Base-by-base conservation (phyloP, 305 asterid genomes). In the Andrographis paniculata region DNA sequence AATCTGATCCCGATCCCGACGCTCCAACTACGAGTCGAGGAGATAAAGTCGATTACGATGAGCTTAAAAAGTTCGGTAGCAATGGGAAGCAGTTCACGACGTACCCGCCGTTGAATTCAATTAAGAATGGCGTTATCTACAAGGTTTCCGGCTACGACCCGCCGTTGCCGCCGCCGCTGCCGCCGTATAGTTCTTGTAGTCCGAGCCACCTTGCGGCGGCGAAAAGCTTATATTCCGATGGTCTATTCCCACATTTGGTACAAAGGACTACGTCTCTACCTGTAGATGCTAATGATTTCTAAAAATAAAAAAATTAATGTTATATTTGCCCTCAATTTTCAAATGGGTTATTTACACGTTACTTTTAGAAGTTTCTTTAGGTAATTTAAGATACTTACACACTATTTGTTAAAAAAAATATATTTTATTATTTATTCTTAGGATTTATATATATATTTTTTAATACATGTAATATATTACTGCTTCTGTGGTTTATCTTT, bases 191-290 rank as follows among this genome's bases (percentile, higher is more conserved):
- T 45, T 59, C 72, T 17, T 79, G 88, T 36, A 69, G 74, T 43
- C 84, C 82, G 4, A 70, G 58, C 33, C 82, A 71, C 64, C 68
- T 74, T 47, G 64, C 46, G 41, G 74, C 89, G 9, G 77, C 78
- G 50, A 63, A 77, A 42, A 75, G 67, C 42, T 80, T 60, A 56
- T 75, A 69, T 60, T 48, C 72, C 2, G 71, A 69, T 58, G 66
- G 68, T 11, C 60, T 70, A 56, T 74, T 69, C 40, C 78, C 81
- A 6, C 66, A 66, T 42, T 48, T 85, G 28, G 74, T 80, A 46
- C 79, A 78, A 63, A 40, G 89, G 73, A 78, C 86, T 0, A 70
- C 70, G 59, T 84, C 95, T 38, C 75, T 77, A 7, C 49, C 49
- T 1, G 49, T 44, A 9, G 14, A 44, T 44, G 27, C 17, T 20